Percentiles rank a stretch among this genome's conserved stretches.
phyloP scores from a whole-genome alignment of 2,329 filamentous ascomycete genomes.

The Cadophora gregata region DNA sequence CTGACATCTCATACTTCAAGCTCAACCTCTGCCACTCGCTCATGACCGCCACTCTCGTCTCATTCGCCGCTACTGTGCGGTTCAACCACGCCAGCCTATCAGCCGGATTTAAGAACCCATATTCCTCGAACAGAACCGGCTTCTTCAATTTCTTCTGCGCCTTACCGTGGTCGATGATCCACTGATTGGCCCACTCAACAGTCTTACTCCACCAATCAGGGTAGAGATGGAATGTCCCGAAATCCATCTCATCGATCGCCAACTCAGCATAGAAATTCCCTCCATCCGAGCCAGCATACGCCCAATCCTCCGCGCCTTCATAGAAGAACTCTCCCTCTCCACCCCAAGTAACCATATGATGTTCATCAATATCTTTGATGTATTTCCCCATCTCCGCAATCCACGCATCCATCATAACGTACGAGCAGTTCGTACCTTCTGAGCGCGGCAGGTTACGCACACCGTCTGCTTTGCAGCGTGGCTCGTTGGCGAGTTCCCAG shows the following conservation, averaged over 20 bases:
- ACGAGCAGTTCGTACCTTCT: conserved; percentile 19
- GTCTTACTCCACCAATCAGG: conserved; percentile 22
- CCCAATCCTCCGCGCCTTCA: conserved; percentile 7
- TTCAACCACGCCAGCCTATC: conserved; percentile 15
- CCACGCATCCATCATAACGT: conserved; percentile 14
- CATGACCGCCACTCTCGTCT: conserved; percentile 17
- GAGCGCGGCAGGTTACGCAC: conserved; percentile 10
- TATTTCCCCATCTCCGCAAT: conserved; percentile 17
- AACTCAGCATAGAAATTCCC: conserved; percentile 21
- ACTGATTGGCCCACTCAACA: conserved; percentile 18
- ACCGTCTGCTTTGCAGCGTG: conserved; percentile 19
- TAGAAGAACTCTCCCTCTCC: conserved; percentile 22
- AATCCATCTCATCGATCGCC: conserved; percentile 22
- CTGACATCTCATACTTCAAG: conserved; percentile 15
- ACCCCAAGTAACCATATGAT: conserved; percentile 23
- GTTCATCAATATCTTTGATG: conserved; percentile 20
- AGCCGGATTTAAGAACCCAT: conserved; percentile 13
- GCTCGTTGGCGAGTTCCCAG: conserved; percentile 61
- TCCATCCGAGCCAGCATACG: conserved; percentile 17
- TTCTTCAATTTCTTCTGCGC: conserved; percentile 21
- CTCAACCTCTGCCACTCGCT: conserved; percentile 18
- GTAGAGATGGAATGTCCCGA: conserved; percentile 22
- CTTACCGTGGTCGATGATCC: conserved; percentile 19
- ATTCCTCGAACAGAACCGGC: conserved; percentile 22
- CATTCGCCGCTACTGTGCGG: conserved; percentile 8